phyloP scores from a whole-genome alignment of 2,329 filamentous ascomycete species.

The Penicillium sp. region DNA sequence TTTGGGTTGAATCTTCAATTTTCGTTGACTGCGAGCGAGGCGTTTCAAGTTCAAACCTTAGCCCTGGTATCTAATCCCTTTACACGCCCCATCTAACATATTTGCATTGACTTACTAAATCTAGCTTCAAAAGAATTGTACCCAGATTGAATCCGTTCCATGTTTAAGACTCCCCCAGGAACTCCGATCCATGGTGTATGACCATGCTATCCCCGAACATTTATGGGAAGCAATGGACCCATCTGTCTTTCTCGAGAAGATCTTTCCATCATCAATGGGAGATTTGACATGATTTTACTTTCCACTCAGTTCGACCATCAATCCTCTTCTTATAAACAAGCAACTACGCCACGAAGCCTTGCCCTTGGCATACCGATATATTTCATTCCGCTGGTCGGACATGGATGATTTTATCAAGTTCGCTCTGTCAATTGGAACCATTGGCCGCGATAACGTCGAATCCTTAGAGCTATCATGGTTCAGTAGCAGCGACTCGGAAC shows the following conservation, averaged over 20 bases:
- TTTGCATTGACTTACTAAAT: background rate
- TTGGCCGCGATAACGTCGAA: background rate
- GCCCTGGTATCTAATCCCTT: background rate
- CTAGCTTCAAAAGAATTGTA: background rate
- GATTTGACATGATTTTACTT: background rate
- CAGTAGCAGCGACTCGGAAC: background rate
- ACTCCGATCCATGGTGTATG: background rate
- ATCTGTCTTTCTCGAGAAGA: background rate
- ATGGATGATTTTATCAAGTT: slow-evolving; percentile 1
- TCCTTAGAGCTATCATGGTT: slow-evolving; percentile 1
- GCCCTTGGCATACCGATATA: background rate
- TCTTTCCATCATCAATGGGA: background rate
- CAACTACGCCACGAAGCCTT: background rate
- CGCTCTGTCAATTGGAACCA: background rate
- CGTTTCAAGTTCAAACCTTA: background rate
- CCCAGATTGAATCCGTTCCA: too few species aligned
- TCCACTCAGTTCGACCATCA: background rate
- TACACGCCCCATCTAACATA: too few species aligned
- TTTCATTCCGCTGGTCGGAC: background rate
- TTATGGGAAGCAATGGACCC: background rate
- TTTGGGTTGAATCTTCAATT: background rate
- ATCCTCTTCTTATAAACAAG: background rate
- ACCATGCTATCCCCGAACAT: background rate
- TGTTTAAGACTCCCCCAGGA: background rate
- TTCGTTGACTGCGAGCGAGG: background rate